These are phyloP conservation scores for Microbotryum silenes-acaulis DNA, from an alignment of 1,284 basidiomycete species.

Conservation along the genomic window DNA sequence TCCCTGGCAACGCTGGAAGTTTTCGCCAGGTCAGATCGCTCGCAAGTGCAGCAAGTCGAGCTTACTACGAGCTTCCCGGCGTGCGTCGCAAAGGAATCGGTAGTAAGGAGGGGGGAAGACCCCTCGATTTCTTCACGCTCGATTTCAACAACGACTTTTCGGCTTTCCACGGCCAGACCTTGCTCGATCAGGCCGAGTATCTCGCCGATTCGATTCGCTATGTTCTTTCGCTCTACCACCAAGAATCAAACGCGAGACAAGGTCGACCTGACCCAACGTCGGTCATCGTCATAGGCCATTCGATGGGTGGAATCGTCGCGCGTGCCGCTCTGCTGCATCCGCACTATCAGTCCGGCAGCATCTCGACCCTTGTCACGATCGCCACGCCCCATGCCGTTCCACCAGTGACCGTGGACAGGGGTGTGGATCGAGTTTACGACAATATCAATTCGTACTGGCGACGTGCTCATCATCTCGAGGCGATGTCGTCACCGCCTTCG, in stretches of 20 bases:
- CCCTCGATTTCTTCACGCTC: slow-evolving; percentile 78
- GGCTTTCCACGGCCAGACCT: slow-evolving; percentile 84
- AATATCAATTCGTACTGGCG: slow-evolving; percentile 40
- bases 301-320: slow-evolving; percentile 97
- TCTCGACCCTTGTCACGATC: slow-evolving; percentile 85
- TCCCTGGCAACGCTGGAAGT: slow-evolving; percentile 95
- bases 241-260: slow-evolving; percentile 1
- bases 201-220: slow-evolving; percentile 63
- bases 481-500: slow-evolving; percentile 36
- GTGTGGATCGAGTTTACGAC: slow-evolving; percentile 66
- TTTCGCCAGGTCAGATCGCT: slow-evolving; percentile 91
- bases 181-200: slow-evolving; percentile 74
- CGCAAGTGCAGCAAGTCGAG: slow-evolving; percentile 76
- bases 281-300: slow-evolving; percentile 81
- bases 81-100: slow-evolving; percentile 43
- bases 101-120: slow-evolving; percentile 40
- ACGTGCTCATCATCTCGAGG: slow-evolving; percentile 24
- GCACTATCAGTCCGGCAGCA: slow-evolving; percentile 35
- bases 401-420: slow-evolving; percentile 75
- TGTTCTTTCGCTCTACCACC: slow-evolving; percentile 65
- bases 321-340: slow-evolving; percentile 57
- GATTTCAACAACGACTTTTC: slow-evolving; percentile 98
- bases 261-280: slow-evolving; percentile 31
- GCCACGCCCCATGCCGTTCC: slow-evolving; percentile 85
- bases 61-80: slow-evolving; percentile 59